Percentiles rank a stretch among this genome's conserved stretches.
Conservation (phyloP, 768 basidiomycete genomes). For the Calocybe indica region DNA sequence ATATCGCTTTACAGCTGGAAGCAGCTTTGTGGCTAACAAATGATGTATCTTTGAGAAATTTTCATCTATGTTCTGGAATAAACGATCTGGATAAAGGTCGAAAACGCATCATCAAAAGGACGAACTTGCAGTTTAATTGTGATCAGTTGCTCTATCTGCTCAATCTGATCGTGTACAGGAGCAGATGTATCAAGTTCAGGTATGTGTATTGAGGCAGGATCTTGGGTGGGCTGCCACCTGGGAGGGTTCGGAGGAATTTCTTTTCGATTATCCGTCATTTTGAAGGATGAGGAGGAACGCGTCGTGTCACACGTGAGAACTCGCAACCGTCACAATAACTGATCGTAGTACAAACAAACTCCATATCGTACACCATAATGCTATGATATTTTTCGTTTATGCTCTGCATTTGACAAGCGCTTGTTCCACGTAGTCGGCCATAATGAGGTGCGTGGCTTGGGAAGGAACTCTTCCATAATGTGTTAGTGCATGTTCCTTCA, state of each 20-base stretch:
- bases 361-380: not conserved
- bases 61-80: conserved; percentile 76
- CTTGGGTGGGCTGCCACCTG: conserved; percentile 60
- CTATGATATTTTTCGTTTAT: not conserved
- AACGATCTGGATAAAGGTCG: not conserved
- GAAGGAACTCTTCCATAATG: conserved; percentile 8
- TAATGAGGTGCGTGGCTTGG: conserved; percentile 12
- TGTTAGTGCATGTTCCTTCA: not conserved
- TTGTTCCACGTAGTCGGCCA: conserved; percentile 13
- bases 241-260: conserved; percentile 54
- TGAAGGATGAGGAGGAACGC: conserved; percentile 1
- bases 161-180: conserved; percentile 75
- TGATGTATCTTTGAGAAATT: conserved; percentile 90
- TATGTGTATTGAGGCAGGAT: conserved; percentile 59
- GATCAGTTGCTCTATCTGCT: conserved; percentile 94
- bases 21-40: conserved; percentile 67
- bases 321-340: not conserved
- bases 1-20: conserved; percentile 89
- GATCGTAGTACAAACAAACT: not conserved
- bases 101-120: not conserved
- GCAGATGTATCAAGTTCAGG: conserved; percentile 70
- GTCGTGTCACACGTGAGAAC: conserved; percentile 8
- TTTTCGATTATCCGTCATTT: conserved; percentile 23
- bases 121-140: conserved; percentile 84
- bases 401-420: conserved; percentile 10